These are phyloP conservation scores for Neurospora pannonica DNA, from an alignment of 495 filamentous ascomycete species.

Conservation along the genomic window DNA sequence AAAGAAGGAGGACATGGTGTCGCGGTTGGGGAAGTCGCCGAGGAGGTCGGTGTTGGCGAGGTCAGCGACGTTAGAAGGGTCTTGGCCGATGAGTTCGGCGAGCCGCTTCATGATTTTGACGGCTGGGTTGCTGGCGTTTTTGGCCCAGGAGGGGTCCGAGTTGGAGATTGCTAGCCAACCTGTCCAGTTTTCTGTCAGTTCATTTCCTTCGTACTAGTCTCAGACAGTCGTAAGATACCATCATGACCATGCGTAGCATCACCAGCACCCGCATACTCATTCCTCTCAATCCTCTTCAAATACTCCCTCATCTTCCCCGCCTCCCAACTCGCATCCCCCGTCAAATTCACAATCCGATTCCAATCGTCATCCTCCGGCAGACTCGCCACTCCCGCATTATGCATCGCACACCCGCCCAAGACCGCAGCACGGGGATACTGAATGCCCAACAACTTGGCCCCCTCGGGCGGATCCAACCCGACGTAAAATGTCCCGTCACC, in stretches of 20 bases:
- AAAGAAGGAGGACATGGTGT: conserved; percentile 33
- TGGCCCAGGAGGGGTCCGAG: conserved; percentile 23
- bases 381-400: conserved; percentile 35
- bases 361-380: conserved; percentile 37
- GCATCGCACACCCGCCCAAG: conserved; percentile 41
- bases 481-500: conserved; percentile 38
- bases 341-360: conserved; percentile 34
- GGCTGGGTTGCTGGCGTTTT: conserved; percentile 13
- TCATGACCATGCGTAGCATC: conserved; percentile 35
- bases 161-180: conserved; percentile 33
- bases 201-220: too few relatives aligned
- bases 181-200: not conserved
- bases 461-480: conserved; percentile 33
- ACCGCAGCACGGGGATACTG: conserved; percentile 40
- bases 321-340: conserved; percentile 35
- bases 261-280: conserved; percentile 27
- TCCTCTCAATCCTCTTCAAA: conserved; percentile 34
- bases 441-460: conserved; percentile 34
- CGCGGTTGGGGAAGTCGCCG: conserved; percentile 22
- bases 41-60: conserved; percentile 33
- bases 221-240: too few relatives aligned
- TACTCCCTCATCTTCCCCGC: conserved; percentile 38
- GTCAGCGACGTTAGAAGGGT: conserved; percentile 18
- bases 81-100: conserved; percentile 26
- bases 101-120: conserved; percentile 25